A percentile compares a stretch with the other conserved stretches of the same genome.
These are phyloP conservation scores for Talaromyces borbonicus DNA, from an alignment of 495 filamentous ascomycete genomes.

Conservation along the genomic window DNA sequence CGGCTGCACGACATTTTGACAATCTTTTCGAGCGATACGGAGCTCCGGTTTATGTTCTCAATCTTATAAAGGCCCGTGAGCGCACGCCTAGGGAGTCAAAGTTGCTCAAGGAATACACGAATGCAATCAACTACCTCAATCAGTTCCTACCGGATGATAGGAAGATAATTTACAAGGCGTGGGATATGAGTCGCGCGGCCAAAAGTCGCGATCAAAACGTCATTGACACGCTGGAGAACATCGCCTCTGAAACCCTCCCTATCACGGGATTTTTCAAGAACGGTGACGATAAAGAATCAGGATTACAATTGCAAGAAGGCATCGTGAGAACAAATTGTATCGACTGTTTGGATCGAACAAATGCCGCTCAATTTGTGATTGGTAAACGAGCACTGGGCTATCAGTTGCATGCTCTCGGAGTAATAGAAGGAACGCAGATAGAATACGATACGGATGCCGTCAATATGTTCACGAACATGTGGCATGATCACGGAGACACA, in stretches of 20 bases:
- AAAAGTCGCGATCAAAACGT: slow-evolving; percentile 96
- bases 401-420: slow-evolving; percentile 85
- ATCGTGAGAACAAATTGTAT: slow-evolving; percentile 95
- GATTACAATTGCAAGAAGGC: slow-evolving; percentile 74
- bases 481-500: slow-evolving; percentile 90
- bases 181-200: slow-evolving; percentile 95
- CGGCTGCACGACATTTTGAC: slow-evolving; percentile 95
- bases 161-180: slow-evolving; percentile 86
- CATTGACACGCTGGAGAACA: slow-evolving; percentile 78
- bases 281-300: slow-evolving; percentile 54
- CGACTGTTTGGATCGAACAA: slow-evolving; percentile 92
- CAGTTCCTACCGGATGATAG: slow-evolving; percentile 79
- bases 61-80: slow-evolving; percentile 85
- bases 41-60: slow-evolving; percentile 82
- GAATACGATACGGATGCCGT: slow-evolving; percentile 94
- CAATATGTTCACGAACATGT: slow-evolving; percentile 94
- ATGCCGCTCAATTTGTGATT: slow-evolving; percentile 95
- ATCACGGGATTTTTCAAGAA: slow-evolving; percentile 94
- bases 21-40: slow-evolving; percentile 93
- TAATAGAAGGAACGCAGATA: slow-evolving; percentile 67
- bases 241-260: slow-evolving; percentile 75
- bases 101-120: slow-evolving; percentile 75
- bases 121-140: slow-evolving; percentile 85
- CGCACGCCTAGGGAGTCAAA: slow-evolving; percentile 89
- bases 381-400: slow-evolving; percentile 90